phyloP scores from a whole-genome alignment of 1,284 basidiomycete species.

The Moesziomyces aphidis region DNA sequence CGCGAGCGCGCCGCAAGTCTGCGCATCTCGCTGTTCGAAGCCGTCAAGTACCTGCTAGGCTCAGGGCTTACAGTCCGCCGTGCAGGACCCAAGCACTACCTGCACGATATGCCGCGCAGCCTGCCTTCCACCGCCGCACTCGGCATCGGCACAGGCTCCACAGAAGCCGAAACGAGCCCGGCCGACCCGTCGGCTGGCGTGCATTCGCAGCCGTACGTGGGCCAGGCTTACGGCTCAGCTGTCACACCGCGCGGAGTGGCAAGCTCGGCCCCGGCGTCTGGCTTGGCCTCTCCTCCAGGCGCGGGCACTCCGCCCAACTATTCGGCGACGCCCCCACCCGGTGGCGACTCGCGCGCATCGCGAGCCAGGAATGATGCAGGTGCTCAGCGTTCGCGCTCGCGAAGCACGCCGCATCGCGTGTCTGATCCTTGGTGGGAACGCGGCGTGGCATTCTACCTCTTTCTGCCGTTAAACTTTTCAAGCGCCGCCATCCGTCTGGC shows the following conservation, averaged over 20 bases:
- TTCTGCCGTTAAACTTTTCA: conserved; percentile 50
- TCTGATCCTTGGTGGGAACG: conserved; percentile 48
- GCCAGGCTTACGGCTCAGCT: conserved; percentile 6
- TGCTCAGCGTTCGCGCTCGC: conserved; percentile 6
- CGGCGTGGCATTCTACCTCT: conserved; percentile 50
- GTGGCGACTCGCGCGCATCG: background rate
- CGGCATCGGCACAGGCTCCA: conserved; percentile 28
- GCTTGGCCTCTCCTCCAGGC: conserved; percentile 6
- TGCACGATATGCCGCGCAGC: conserved; percentile 46
- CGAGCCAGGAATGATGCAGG: background rate
- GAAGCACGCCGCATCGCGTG: conserved; percentile 21
- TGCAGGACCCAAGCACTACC: conserved; percentile 37
- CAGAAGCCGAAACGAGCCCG: conserved; percentile 10
- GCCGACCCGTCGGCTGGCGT: conserved; percentile 4
- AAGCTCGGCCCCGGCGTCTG: background rate
- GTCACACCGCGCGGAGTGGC: conserved; percentile 12
- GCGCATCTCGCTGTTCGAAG: conserved; percentile 51
- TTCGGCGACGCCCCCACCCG: conserved; percentile 1
- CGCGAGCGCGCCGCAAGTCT: conserved; percentile 51
- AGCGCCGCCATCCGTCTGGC: conserved; percentile 46
- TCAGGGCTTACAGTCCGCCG: conserved; percentile 32
- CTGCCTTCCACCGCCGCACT: conserved; percentile 44
- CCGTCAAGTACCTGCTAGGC: conserved; percentile 59
- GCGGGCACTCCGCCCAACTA: background rate
- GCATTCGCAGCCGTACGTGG: conserved; percentile 4